Conservation (phyloP, 2,329 filamentous ascomycete species). For the Colletotrichum graminicola region DNA sequence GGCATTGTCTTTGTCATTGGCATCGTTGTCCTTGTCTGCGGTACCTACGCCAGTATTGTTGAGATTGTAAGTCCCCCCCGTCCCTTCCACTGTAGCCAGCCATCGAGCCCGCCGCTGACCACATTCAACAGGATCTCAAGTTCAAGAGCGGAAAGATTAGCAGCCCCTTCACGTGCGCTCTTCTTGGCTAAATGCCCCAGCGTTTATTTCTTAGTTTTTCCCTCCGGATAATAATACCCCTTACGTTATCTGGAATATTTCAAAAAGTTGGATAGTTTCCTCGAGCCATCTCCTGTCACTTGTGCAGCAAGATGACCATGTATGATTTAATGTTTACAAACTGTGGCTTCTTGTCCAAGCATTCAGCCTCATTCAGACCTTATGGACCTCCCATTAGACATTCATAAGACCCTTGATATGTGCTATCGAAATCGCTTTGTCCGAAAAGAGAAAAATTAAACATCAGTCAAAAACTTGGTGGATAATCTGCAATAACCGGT, state of each 20-base stretch:
- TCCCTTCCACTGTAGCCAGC: not conserved
- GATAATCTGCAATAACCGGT: not conserved
- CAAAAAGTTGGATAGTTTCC: not conserved
- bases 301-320: not conserved
- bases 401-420: not conserved
- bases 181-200: constrained; percentile 22
- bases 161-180: constrained; percentile 42
- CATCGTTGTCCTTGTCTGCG: constrained; percentile 50
- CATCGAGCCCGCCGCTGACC: not conserved
- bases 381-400: not conserved
- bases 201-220: constrained; percentile 6
- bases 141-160: constrained; percentile 39
- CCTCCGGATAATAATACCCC: constrained; percentile 31
- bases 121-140: constrained; percentile 27
- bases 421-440: too few species aligned
- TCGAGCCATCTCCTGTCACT: not conserved
- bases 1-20: constrained; percentile 48
- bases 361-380: not conserved
- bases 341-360: not conserved
- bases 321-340: not conserved
- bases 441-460: too few species aligned
- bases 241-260: constrained; percentile 1
- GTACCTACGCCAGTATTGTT: constrained; percentile 49
- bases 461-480: too few species aligned
- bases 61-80: constrained; percentile 39